These are phyloP conservation scores for Besnoitia besnoiti DNA, from an alignment of 169 alveolate species.

Conservation along the genomic window DNA sequence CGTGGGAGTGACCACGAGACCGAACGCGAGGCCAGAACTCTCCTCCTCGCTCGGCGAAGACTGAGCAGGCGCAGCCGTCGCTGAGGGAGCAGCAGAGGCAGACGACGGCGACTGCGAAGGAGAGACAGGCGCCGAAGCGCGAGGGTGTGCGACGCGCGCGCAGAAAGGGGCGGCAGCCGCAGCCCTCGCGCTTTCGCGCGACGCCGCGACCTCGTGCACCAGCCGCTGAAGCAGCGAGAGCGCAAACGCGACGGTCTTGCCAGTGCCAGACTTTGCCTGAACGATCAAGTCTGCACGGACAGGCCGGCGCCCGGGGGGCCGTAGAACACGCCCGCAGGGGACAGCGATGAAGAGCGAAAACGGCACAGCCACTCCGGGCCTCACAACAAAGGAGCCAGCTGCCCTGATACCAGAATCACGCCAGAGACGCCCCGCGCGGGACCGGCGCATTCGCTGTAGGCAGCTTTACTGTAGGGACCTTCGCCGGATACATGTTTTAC, in stretches of 20 bases:
- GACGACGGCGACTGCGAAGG: not conserved
- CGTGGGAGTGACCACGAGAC: not conserved
- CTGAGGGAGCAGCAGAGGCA: not conserved
- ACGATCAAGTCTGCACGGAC: constrained; percentile 52
- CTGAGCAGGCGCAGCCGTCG: not conserved
- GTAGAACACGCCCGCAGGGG: too few species aligned
- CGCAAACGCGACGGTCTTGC: constrained; percentile 73
- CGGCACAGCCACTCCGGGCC: too few species aligned
- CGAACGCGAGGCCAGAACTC: not conserved
- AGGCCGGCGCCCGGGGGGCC: too few species aligned
- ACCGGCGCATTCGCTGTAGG: too few species aligned
- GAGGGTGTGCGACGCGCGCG: too few species aligned
- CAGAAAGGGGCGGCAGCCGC: not conserved
- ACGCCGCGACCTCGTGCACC: not conserved
- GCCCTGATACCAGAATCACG: too few species aligned
- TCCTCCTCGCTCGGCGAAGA: not conserved
- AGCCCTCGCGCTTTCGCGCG: not conserved
- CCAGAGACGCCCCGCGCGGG: too few species aligned
- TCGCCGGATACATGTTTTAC: not conserved
- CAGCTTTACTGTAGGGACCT: not conserved
- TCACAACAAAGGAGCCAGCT: too few species aligned
- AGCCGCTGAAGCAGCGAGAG: constrained; percentile 52
- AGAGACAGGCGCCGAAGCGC: not conserved
- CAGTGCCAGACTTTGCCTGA: constrained; percentile 78
- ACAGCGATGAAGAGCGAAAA: too few species aligned